Evolutionary conservation across 2,329 filamentous ascomycete species (phyloP).

Genomic region (Monascus ruber): DNA sequence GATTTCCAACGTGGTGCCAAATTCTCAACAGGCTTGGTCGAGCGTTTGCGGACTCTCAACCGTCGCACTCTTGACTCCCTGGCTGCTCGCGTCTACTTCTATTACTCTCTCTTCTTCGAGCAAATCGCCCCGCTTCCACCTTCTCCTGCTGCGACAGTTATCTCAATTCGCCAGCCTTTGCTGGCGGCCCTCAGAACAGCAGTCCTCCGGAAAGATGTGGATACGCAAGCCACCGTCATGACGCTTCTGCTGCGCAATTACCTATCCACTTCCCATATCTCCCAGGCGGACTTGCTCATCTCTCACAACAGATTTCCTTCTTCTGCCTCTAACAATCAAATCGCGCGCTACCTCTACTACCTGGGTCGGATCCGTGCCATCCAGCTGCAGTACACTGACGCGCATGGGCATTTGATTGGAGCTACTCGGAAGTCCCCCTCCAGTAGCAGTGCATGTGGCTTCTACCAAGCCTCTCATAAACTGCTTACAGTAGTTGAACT

Average conservation of each 20-base stretch:
- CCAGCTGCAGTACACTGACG: slow-evolving; percentile 92
- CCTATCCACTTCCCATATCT: slow-evolving; percentile 88
- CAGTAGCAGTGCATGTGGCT: slow-evolving; percentile 77
- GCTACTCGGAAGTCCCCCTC: slow-evolving; percentile 93
- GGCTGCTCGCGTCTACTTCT: slow-evolving; percentile 93
- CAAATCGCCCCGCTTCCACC: slow-evolving; percentile 77
- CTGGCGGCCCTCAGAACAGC: slow-evolving; percentile 83
- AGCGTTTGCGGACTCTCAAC: slow-evolving; percentile 79
- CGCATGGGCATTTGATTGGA: slow-evolving; percentile 84
- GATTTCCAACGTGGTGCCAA: slow-evolving; percentile 67
- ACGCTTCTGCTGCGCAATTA: slow-evolving; percentile 93
- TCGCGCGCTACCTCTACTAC: slow-evolving; percentile 95
- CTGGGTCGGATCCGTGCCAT: slow-evolving; percentile 92
- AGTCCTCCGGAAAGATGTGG: slow-evolving; percentile 91
- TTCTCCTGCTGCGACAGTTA: slow-evolving; percentile 76
- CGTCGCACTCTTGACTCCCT: slow-evolving; percentile 88
- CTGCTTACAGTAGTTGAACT: slow-evolving; percentile 93
- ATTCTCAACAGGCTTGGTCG: slow-evolving; percentile 74
- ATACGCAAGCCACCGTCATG: slow-evolving; percentile 94
- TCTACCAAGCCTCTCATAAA: slow-evolving; percentile 93
- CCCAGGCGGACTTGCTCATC: slow-evolving; percentile 88
- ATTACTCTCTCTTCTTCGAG: slow-evolving; percentile 93
- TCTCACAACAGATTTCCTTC: slow-evolving; percentile 92
- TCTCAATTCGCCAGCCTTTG: slow-evolving; percentile 73
- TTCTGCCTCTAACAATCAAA: slow-evolving; percentile 93